phyloP scores from a whole-genome alignment of 2,329 filamentous ascomycete genomes.

The Metarhizium guizhouense region DNA sequence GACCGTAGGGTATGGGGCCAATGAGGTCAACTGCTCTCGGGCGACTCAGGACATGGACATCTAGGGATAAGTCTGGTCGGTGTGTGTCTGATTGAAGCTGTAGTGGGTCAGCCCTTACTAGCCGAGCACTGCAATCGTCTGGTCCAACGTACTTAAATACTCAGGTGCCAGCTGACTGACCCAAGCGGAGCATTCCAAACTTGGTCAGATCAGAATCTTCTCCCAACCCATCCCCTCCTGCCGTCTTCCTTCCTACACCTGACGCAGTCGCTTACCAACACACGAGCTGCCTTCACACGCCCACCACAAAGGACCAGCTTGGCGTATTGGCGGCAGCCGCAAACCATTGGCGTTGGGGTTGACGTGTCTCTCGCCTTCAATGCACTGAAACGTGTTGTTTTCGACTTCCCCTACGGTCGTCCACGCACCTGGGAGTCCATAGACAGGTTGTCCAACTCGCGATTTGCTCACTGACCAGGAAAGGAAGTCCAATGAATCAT shows the following conservation, averaged over 20 bases:
- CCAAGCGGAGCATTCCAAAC: not conserved
- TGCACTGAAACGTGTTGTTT: conserved; percentile 1
- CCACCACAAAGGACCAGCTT: not conserved
- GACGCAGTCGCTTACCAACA: not conserved
- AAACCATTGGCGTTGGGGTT: not conserved
- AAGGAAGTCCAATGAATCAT: not conserved
- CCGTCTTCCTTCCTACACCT: not conserved
- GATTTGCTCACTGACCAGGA: not conserved
- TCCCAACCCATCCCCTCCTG: not conserved
- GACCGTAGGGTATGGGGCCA: no score
- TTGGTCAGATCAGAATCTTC: not conserved
- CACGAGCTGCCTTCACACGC: not conserved
- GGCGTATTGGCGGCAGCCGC: not conserved
- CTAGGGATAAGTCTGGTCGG: no score
- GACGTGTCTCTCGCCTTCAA: not conserved
- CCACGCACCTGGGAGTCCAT: not conserved
- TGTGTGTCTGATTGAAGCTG: no score
- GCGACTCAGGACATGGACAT: no score
- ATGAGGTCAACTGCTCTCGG: no score
- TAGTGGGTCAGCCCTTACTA: not conserved
- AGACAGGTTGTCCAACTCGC: not conserved
- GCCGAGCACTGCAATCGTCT: not conserved
- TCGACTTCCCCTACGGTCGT: not conserved
- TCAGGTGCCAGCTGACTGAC: no score
- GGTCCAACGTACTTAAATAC: no score